Evolutionary conservation across 179 eudicot species (phyloP), one percentile per base, ranked within the genome.

Genomic region (Drosera spatulata): DNA sequence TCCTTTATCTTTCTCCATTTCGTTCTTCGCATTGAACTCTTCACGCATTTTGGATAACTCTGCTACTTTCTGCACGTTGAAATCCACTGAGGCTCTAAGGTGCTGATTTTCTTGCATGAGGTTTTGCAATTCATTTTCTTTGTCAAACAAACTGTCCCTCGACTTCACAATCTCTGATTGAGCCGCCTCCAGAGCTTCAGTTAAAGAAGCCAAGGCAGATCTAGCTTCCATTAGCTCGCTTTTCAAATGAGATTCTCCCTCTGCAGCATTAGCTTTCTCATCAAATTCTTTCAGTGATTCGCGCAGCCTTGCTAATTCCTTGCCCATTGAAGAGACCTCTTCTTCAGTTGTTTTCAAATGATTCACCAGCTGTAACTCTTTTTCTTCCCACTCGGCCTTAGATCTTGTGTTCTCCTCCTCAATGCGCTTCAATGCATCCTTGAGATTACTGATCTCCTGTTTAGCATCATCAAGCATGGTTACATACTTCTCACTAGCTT

Each of bases 401-500:
- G 75, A 67, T 58, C 66, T 75, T 71, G 84, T 58, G 53, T 73
- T 49, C 42, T 66, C 80, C 53, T 62, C 67, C 74, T 78, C 84
- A 2, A 55, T 61, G 59, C 62, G 55, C 61, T 74, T 73, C 46
- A 79, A 66, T 7, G 75, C 70, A 60, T 61, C 69, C 14, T 65
- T 70, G 40, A 88, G 85, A 41, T 66, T 64, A 66, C 77, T 86
- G n/a, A 82, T 82, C 69, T 88, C 95, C 41, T 68, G 72, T 55
- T 73, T 88, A 9, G 85, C 77, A 50, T 86, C 91, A 60, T 79
- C 85, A 66, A 88, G 88, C 79, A 84, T 80, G 43, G 66, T 61
- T 62, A 80, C 82, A 41, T 86, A 88, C 77, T 88, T 88, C 64
- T 84, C 88, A 15, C 76, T 82, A 3, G 86, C 79, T 11, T 87